Evolutionary conservation across 1,139 yeast species (phyloP).

Genomic region (Zygosaccharomyces pseudobailii): DNA sequence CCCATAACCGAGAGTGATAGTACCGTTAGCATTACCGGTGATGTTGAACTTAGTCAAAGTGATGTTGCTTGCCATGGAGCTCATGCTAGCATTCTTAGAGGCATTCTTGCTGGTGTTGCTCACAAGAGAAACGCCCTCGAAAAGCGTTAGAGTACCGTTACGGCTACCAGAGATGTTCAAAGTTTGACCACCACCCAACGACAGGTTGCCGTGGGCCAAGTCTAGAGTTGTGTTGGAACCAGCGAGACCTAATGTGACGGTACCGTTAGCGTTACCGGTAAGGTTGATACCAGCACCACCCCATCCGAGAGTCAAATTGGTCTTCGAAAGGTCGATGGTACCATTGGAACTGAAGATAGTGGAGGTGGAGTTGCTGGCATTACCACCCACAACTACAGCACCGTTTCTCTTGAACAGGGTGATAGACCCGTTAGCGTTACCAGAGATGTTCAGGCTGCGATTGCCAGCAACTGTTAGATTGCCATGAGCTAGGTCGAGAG

Average conservation of each 20-base stretch:
- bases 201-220: background rate
- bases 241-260: background rate
- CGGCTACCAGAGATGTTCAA: background rate
- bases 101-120: background rate
- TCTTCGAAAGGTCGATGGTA: background rate
- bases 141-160: background rate
- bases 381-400: background rate
- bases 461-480: background rate
- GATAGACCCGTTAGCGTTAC: constrained; percentile 3
- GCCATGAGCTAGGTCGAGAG: background rate
- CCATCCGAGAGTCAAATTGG: background rate
- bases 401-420: constrained; percentile 1
- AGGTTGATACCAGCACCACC: background rate
- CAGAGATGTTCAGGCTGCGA: background rate
- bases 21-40: constrained; percentile 1
- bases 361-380: background rate
- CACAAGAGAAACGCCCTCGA: background rate
- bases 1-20: background rate
- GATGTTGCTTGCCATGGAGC: background rate
- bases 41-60: background rate
- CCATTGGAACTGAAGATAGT: background rate
- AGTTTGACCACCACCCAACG: background rate
- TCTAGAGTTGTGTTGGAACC: background rate
- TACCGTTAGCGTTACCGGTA: background rate
- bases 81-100: background rate